Conservation (phyloP, 2,329 filamentous ascomycete genomes). For the Paraphaeosphaeria sporulosa region DNA sequence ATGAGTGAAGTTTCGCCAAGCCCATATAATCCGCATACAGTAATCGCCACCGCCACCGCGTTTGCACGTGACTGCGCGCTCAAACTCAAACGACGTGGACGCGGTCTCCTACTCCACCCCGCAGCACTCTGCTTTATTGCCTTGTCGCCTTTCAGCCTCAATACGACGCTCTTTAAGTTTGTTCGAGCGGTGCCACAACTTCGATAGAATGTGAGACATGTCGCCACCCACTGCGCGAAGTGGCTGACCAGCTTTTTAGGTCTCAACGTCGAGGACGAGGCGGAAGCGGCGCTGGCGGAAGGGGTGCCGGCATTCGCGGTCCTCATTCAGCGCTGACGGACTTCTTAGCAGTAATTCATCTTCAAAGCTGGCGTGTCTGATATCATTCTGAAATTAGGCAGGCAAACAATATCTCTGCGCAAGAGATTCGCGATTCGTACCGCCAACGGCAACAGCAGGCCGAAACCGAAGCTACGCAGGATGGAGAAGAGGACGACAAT, state of each 20-base stretch:
- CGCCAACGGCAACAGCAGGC: conserved; percentile 61
- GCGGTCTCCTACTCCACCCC: conserved; percentile 7
- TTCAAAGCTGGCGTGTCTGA: not conserved
- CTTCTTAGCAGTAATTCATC: conserved; percentile 65
- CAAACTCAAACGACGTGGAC: not conserved
- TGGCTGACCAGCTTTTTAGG: conserved; percentile 37
- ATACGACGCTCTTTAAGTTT: not conserved
- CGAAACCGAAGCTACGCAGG: conserved; percentile 47
- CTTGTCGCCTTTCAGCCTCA: not conserved
- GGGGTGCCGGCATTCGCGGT: conserved; percentile 59
- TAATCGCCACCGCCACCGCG: conserved; percentile 2
- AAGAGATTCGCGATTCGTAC: conserved; percentile 68
- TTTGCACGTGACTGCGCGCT: conserved; percentile 6
- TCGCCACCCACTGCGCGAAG: not conserved
- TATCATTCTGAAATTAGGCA: conserved; percentile 36
- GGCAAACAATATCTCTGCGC: conserved; percentile 76
- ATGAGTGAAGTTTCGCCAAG: not conserved
- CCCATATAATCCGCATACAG: not conserved
- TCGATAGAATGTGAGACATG: conserved; percentile 25
- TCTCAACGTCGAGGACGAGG: conserved; percentile 47
- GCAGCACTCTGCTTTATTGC: conserved; percentile 4
- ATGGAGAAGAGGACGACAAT: conserved; percentile 44
- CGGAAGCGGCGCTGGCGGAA: conserved; percentile 35
- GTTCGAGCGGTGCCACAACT: not conserved
- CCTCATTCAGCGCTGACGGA: conserved; percentile 74